Evolutionary conservation across 768 basidiomycete genomes (phyloP).

Genomic region (Astraeus odoratus): DNA sequence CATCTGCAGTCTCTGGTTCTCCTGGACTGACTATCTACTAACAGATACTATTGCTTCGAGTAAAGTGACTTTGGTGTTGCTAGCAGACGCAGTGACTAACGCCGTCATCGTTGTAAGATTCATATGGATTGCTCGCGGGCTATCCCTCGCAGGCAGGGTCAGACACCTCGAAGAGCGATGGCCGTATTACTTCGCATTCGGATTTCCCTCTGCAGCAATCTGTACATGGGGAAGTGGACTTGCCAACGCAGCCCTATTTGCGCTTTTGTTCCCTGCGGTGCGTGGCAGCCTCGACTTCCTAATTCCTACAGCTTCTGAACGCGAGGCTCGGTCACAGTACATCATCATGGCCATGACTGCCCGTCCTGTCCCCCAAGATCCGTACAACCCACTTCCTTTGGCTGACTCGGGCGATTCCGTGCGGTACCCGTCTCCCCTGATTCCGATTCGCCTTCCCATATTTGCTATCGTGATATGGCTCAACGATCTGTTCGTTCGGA

Average conservation of each 20-base stretch:
- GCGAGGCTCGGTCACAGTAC: slow-evolving; percentile 43
- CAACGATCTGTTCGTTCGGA: slow-evolving; percentile 61
- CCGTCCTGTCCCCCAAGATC: slow-evolving; percentile 65
- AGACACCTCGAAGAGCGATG: slow-evolving; percentile 80
- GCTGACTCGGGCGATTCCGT: slow-evolving; percentile 33
- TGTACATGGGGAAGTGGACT: slow-evolving; percentile 70
- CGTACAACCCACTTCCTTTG: slow-evolving; percentile 52
- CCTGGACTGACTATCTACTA: slow-evolving; percentile 1
- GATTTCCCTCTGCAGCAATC: slow-evolving; percentile 66
- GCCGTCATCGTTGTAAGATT: slow-evolving; percentile 46
- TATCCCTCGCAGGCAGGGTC: slow-evolving; percentile 62
- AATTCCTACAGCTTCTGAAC: slow-evolving; percentile 4
- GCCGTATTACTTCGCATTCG: slow-evolving; percentile 85
- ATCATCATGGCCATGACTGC: slow-evolving; percentile 82
- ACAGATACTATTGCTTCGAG: slow-evolving; percentile 89
- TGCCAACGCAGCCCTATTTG: slow-evolving; percentile 78
- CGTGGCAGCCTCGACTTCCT: slow-evolving; percentile 19
- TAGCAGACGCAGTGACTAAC: slow-evolving; percentile 9
- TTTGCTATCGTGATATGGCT: slow-evolving; percentile 69
- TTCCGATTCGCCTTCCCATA: slow-evolving; percentile 76
- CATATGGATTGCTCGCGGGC: slow-evolving; percentile 69
- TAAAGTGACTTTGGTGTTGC: slow-evolving; percentile 21
- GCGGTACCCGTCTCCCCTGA: slow-evolving; percentile 65
- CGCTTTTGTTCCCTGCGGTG: slow-evolving; percentile 74
- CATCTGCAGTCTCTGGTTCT: not conserved